Base-by-base conservation (phyloP, 768 basidiomycete genomes). In the Hemileccinum impolitum region DNA sequence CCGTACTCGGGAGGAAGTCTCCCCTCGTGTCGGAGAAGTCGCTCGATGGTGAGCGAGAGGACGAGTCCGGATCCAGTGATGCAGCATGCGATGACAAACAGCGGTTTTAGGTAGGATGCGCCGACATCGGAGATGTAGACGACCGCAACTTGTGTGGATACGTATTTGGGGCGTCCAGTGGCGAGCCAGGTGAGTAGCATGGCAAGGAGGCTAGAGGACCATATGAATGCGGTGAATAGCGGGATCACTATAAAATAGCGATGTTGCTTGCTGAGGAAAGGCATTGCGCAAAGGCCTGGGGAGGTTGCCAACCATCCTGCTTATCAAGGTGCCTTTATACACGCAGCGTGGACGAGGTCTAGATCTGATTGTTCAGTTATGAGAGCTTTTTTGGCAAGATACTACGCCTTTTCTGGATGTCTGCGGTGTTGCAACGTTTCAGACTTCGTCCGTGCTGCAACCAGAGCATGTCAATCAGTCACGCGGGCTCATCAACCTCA, bases 91-190 rank as follows among this genome's bases (percentile, higher is more conserved):
- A 75, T 71, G 43, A 90, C 71, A 58, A 91, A 91, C 32, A 90
- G 74, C 3, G 89, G 88, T 61, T 90, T 90, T 38, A 90, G 70
- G 44, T 75, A 72, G 54, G 76, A 76, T 17, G 89, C 87, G n/a
- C 84, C 87, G 31, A 90, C 67, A 58, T 90, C 87, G 36, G 85
- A 87, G 41, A 90, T 88, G 65, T 85, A 88, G n/a, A 81, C 79
- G 44, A 88, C 79, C 1, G 65, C 64, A 18, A 76, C 76, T 32
- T 81, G 74, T 62, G 77, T 72, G 13, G 82, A 76, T 14, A 72
- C 72, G 56, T 75, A 72, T 47, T 67, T 68, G 19, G 73, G 75
- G 26, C 77, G 70, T 17, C 85, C 85, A n/a, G 74, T 71, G 9
- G 79, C 80, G 19, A 83, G 72, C 85, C 86, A 90, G 25, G 80